Evolutionary conservation across 306 rosid genomes (phyloP), one percentile per base, ranked within the genome.

Genomic region (Potentilla sterilis): DNA sequence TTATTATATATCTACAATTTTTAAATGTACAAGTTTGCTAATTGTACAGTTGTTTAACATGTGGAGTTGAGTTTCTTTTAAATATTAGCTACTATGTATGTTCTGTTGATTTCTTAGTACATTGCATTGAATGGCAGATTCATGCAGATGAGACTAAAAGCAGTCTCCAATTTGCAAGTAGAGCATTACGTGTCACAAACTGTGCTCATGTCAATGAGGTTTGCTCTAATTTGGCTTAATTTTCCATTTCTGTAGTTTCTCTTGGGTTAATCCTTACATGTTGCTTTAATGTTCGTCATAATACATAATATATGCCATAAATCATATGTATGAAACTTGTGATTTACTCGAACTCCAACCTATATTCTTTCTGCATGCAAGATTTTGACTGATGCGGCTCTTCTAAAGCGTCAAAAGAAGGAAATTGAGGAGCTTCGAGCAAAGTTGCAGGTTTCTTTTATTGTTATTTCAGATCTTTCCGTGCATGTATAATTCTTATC

Each of bases 381-480:
- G 98, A 90, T 95, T 84, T 86, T 95, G 83, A 95, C 98, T 49
- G 98, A 95, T 88, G 98, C 98, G 83, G 98, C 98, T 81, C 83
- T 92, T 83, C 83, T 95, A 81, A 95, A 92, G 88, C 97, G 97
- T 72, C 98, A 92, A 86, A 95, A 86, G 83, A 95, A 85, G 71
- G 98, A 92, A 86, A 92, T 95, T 86, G 97, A 92, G 87, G 96
- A 90, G 77, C 96, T 95, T 72, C 93, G 93, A 64, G 89, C 93
- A 44, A 95, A 92, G 86, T 81, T 95, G 81, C 93, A 88, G 98
- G 98, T 95, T 77, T 67, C 43, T 75, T 76, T 68, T 67, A 3
- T 77, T 78, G 73, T 75, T 67, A 32, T 77, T 59, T 21, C 10
- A 69, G 54, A 28, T 40, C 16, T 16, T 52, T 9, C 40, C 24